Base-by-base conservation (phyloP, 164 flowering plant species). In the Magnolia sinica region DNA sequence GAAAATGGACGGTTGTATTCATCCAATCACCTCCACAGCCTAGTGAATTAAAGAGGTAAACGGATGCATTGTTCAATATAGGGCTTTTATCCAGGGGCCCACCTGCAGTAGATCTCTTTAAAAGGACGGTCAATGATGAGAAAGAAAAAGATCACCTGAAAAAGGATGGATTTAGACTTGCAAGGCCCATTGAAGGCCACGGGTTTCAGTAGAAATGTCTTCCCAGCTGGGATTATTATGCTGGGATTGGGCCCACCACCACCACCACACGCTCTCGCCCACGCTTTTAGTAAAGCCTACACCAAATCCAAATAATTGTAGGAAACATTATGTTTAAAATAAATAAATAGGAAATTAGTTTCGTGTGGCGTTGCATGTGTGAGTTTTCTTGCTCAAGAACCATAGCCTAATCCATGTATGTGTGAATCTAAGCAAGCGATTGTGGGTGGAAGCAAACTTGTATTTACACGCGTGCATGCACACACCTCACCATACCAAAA, bases 201-300 rank as follows among this genome's bases (percentile, higher is more conserved):
- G 20, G 71, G 71, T 37, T 68, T 68, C 71, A 68, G 31, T 13
- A 68, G 45, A 31, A 68, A 68, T 68, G 71, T 68, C 71, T 31
- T 14, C 19, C 20, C 20, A 1, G 1, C 9, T 29, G 50, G 20
- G 50, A 68, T 24, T 29, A 18, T 0, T 13, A 31, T 4, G 71
- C 18, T 14, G 31, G 69, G 31, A 24, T 22, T 23, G 18, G 13
- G 3, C 71, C 50, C 71, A 27, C 9, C 19, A 31, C 5, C 19
- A 31, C 5, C 71, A 68, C 5, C 29, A 37, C 71, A 68, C 19
- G 45, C 31, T 5, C n/a, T 19, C 29, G n/a, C 22, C 71, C 71
- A 68, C 10, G 71, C 71, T 16, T 31, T 68, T 68, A 18, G 19
- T 31, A 68, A 68, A 24, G 71, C 71, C 71, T 68, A 11, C 7